Base-by-base conservation (phyloP, 1,139 yeast species). In the Candida smagusa region DNA sequence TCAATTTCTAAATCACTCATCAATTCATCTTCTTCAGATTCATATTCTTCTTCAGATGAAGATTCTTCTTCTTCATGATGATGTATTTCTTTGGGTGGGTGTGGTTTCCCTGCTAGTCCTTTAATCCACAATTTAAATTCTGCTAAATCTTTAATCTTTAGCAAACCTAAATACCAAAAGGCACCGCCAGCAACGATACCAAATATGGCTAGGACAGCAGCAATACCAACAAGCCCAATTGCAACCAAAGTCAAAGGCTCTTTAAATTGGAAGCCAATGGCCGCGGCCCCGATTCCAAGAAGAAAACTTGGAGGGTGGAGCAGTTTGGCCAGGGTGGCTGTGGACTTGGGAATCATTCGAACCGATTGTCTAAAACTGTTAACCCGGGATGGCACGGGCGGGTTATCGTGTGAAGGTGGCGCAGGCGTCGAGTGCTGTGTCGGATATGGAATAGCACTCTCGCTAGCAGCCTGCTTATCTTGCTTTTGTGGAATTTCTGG, bases 301-400 rank as follows among this genome's bases (percentile, higher is more conserved):
- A 49, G 48, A 40, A 60, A 68, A 42, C 72, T 66, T 7, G 63
- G 67, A 8, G 52, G 37, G 39, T 64, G 67, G 44, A 63, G 56
- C 34, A 38, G 40, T 27, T 36, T 42, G 28, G 31, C 26, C 26
- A 8, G 29, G 3, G 29, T 12, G 12, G 29, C 16, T 7, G 29
- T 27, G 4, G 29, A 9, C 26, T 23, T n/a, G 9, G 26, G 26
- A n/a, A 23, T 23, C 26, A 23, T 23, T 23, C 26, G 26, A 23
- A 23, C 11, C 11, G 26, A 23, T 23, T 23, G 11, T 9, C 11
- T 23, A 23, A 23, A 23, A n/a, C 26, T 23, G 4, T 9, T n/a
- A n/a, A 23, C 11, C 9, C 26, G 26, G 26, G 26, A 23, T 23
- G 26, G 11, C 9, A n/a, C 9, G 11, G 26, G 11, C 9, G 4